phyloP scores from a whole-genome alignment of 2,329 filamentous ascomycete species.

The Penicillium sp. region DNA sequence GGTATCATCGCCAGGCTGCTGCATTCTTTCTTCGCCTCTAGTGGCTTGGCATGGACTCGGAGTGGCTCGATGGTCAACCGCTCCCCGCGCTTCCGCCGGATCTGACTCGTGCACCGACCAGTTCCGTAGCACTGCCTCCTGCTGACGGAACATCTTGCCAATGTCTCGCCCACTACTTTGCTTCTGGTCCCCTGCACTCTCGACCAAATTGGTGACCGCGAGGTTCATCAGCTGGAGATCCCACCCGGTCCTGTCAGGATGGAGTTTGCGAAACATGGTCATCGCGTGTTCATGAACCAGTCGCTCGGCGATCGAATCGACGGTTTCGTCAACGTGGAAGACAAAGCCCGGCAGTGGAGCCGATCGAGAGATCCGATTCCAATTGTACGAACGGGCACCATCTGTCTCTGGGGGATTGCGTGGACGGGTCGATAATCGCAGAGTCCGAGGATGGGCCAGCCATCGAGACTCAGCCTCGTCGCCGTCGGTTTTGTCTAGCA shows the following conservation, averaged over 20 bases:
- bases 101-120: conserved; percentile 49
- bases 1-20: conserved; percentile 2
- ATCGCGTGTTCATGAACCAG: conserved; percentile 64
- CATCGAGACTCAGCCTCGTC: conserved; percentile 46
- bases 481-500: conserved; percentile 52
- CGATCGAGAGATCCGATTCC: conserved; percentile 70
- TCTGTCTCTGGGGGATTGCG: conserved; percentile 49
- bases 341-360: conserved; percentile 66
- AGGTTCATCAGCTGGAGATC: conserved; percentile 80
- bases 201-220: conserved; percentile 77
- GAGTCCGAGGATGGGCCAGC: conserved; percentile 72
- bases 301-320: conserved; percentile 58
- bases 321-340: conserved; percentile 56
- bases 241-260: conserved; percentile 64
- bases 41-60: background rate
- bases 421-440: conserved; percentile 73
- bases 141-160: conserved; percentile 70
- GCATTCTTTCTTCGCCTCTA: background rate
- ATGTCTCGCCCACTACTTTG: conserved; percentile 67
- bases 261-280: conserved; percentile 67
- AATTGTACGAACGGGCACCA: conserved; percentile 52
- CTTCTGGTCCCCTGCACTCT: conserved; percentile 47
- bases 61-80: background rate
- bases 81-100: background rate
- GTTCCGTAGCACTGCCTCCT: conserved; percentile 62